A percentile compares a stretch with the other conserved stretches of the same genome.
Conservation (phyloP, 352 stramenopile species). For the Pythium folliculosum region DNA sequence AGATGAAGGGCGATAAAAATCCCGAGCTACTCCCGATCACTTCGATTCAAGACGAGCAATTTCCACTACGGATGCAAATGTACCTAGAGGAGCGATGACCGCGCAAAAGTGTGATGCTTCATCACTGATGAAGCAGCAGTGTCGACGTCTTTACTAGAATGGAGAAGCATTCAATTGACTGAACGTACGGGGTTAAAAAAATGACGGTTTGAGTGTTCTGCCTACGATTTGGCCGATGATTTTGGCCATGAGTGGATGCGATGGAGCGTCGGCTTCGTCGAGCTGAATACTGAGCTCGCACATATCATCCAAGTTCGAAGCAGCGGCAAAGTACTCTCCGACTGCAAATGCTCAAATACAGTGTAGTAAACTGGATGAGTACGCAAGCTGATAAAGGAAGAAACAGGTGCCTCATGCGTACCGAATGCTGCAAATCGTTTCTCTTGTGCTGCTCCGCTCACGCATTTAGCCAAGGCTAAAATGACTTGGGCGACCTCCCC, state of each 20-base stretch:
- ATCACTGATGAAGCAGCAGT: neutral
- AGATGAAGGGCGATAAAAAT: conserved; percentile 16
- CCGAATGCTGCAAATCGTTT: conserved; percentile 21
- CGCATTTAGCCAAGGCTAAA: neutral
- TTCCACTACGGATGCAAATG: conserved; percentile 59
- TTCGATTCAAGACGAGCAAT: conserved; percentile 34
- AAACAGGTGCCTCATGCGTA: neutral
- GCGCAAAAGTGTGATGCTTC: no score
- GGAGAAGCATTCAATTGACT: neutral
- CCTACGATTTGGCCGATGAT: neutral
- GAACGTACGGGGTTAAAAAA: neutral
- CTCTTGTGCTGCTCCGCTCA: conserved; percentile 8
- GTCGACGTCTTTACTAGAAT: neutral
- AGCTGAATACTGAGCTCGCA: conserved; percentile 22
- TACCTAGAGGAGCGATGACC: conserved; percentile 48
- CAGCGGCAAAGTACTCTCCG: conserved; percentile 14
- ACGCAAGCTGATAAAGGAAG: neutral
- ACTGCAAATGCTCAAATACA: neutral
- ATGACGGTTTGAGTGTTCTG: conserved; percentile 8
- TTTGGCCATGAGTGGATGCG: neutral
- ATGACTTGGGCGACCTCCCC: neutral
- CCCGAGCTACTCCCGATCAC: conserved; percentile 48
- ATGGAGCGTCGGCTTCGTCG: conserved; percentile 10
- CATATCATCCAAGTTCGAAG: conserved; percentile 16
- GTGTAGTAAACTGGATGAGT: no score